Base-by-base conservation (phyloP, 306 rosid species). In the Begonia fuchsioides region DNA sequence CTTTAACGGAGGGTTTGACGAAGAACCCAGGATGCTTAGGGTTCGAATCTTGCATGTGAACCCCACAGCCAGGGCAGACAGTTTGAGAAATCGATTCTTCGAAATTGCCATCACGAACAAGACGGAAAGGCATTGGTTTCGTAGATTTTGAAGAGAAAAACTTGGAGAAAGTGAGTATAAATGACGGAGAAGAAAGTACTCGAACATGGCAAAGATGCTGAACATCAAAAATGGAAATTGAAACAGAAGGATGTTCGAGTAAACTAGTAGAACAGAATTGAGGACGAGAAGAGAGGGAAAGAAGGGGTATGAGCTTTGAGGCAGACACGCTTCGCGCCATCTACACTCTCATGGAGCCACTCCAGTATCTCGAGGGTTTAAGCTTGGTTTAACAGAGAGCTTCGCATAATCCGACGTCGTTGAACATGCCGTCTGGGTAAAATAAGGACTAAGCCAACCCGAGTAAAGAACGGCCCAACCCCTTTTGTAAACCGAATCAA, bases 11-110 rank as follows among this genome's bases (percentile, higher is more conserved):
- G 38, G 97, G 97, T 58, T 70, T 75, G 49, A 71, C 47, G 74
- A 81, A 90, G 64, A 81, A 90, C 16, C 97, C 97, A 13, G 95
- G 97, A 50, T 56, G 74, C 18, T 81, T 81, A 10, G 93, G 75
- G 51, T 75, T 76, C 5, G 60, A 68, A 57, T 71, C 69, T 44
- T 90, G 97, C 93, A 90, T 78, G 40, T 71, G 66, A 59, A 90
- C 87, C 50, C 97, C 97, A 61, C 97, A 90, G 14, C 97, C 95
- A 52, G 80, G 87, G 73, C 95, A 88, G 40, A 84, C 78, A 35
- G 12, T 53, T 44, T 39, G 57, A 56, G 83, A 52, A 49, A 53
- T 35, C 32, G 67, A 44, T 67, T 81, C 97, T 43, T 78, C 84
- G 17, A 57, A 88, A 65, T 88, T 88, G 19, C 97, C 97, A 11